These are phyloP conservation scores for Hypoxylon sp. DNA, from an alignment of 2,329 filamentous ascomycete species.

Conservation along the genomic window DNA sequence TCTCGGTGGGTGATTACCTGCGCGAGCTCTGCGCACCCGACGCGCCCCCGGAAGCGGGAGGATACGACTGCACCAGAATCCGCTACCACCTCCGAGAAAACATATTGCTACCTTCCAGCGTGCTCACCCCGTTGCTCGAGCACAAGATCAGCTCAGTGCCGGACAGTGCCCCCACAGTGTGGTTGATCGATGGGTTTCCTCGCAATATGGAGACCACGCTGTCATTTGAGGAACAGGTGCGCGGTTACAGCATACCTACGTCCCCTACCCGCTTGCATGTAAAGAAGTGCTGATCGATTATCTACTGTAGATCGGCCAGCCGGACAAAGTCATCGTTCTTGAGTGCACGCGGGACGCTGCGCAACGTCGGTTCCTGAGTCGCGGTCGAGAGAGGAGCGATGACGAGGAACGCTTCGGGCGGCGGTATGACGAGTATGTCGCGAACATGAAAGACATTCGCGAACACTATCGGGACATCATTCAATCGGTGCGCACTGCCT, in stretches of 20 bases:
- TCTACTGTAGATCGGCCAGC: conserved; percentile 31
- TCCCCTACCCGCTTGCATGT: no score
- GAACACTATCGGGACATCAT: conserved; percentile 29
- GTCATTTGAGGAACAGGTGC: conserved; percentile 39
- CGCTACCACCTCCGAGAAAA: conserved; percentile 20
- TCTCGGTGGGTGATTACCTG: conserved; percentile 40
- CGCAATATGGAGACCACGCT: conserved; percentile 36
- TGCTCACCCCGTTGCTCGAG: conserved; percentile 32
- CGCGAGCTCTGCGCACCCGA: conserved; percentile 27
- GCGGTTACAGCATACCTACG: not conserved
- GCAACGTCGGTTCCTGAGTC: conserved; percentile 24
- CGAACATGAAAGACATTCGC: conserved; percentile 35
- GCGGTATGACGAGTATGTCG: conserved; percentile 36
- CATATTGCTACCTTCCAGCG: conserved; percentile 31
- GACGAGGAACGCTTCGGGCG: conserved; percentile 33
- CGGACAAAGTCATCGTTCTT: conserved; percentile 32
- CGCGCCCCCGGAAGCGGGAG: not conserved
- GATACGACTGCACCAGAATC: conserved; percentile 21
- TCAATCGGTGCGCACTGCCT: conserved; percentile 23
- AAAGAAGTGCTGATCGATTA: conserved; percentile 2
- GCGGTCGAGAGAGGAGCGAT: conserved; percentile 33
- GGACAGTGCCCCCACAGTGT: not conserved
- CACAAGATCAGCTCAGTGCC: conserved; percentile 22
- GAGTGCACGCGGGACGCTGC: conserved; percentile 28
- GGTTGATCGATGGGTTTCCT: conserved; percentile 44